Percentiles rank a stretch among this genome's conserved stretches.
Evolutionary conservation across 371 early-diverging fungal species (phyloP).

Genomic region (Neoconidiobolus thromboides): DNA sequence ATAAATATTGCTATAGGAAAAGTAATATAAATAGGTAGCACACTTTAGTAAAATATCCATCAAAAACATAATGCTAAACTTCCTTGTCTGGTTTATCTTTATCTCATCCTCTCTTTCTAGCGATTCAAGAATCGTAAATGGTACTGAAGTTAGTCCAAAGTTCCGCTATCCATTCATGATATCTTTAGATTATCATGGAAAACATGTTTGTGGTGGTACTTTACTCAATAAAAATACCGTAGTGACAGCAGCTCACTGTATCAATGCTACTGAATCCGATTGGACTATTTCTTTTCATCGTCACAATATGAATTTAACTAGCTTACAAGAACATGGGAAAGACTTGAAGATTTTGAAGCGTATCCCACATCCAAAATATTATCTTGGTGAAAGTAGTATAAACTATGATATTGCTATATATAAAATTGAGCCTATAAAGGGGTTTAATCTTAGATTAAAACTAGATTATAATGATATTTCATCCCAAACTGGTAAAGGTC

Average conservation of each 20-base stretch:
- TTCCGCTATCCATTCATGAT: background rate
- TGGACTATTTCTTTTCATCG: background rate
- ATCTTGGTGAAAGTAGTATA: background rate
- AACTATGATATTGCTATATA: conserved; percentile 1
- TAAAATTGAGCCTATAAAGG: background rate
- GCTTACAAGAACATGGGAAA: background rate
- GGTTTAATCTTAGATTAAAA: background rate
- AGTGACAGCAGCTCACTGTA: conserved; percentile 6
- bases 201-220: conserved; percentile 1
- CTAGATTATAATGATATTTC: background rate
- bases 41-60: too few relatives aligned
- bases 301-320: background rate
- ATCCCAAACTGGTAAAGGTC: background rate
- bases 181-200: background rate
- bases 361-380: background rate
- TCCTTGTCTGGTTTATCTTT: too few relatives aligned
- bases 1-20: too few relatives aligned
- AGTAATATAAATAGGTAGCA: too few relatives aligned
- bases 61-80: too few relatives aligned
- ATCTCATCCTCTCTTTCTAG: too few relatives aligned
- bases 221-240: background rate
- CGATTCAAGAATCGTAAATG: background rate
- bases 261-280: background rate
- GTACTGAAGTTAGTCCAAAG: background rate
- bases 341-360: background rate